Percentiles rank a stretch among this genome's conserved stretches.
phyloP scores from a whole-genome alignment of 768 basidiomycete species.

The Tylopilus rubrobrunneus region DNA sequence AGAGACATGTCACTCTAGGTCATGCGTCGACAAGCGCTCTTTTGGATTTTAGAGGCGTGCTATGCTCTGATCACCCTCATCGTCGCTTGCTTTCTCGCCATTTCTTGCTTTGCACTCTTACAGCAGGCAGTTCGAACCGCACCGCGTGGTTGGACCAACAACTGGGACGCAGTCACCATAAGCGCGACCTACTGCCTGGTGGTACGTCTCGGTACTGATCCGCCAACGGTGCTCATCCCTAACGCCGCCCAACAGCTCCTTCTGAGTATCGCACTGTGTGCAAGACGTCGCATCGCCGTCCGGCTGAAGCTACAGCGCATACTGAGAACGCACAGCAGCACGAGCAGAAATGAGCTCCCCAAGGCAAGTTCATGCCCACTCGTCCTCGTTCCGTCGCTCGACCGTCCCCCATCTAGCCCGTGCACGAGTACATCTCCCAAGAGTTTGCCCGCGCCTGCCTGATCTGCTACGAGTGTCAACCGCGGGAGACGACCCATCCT shows the following conservation, averaged over 20 bases:
- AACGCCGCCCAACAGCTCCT: slow-evolving; percentile 40
- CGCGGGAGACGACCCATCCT: slow-evolving; percentile 59
- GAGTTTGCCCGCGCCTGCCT: slow-evolving; percentile 76
- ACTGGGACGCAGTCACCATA: slow-evolving; percentile 66
- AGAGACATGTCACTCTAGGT: slow-evolving; percentile 7
- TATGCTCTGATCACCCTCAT: slow-evolving; percentile 52
- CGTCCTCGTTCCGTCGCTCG: background rate
- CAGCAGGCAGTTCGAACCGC: slow-evolving; percentile 71
- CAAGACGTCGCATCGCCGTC: slow-evolving; percentile 67
- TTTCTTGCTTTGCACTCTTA: slow-evolving; percentile 63
- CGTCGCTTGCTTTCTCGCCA: slow-evolving; percentile 49
- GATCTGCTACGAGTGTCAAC: slow-evolving; percentile 66
- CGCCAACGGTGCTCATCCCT: background rate
- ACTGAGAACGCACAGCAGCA: slow-evolving; percentile 53
- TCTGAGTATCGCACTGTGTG: slow-evolving; percentile 56
- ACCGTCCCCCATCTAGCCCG: slow-evolving; percentile 40
- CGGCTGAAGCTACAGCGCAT: slow-evolving; percentile 61
- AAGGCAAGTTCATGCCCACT: slow-evolving; percentile 37
- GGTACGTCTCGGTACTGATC: slow-evolving; percentile 41
- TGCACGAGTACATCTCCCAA: slow-evolving; percentile 64
- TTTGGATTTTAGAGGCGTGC: slow-evolving; percentile 50
- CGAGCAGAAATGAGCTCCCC: slow-evolving; percentile 56
- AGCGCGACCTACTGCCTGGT: slow-evolving; percentile 68
- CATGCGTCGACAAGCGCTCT: slow-evolving; percentile 34
- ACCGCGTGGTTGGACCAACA: slow-evolving; percentile 52